Conservation (phyloP, 2,329 filamentous ascomycete genomes). For the Byssoonygena ceratinophila region DNA sequence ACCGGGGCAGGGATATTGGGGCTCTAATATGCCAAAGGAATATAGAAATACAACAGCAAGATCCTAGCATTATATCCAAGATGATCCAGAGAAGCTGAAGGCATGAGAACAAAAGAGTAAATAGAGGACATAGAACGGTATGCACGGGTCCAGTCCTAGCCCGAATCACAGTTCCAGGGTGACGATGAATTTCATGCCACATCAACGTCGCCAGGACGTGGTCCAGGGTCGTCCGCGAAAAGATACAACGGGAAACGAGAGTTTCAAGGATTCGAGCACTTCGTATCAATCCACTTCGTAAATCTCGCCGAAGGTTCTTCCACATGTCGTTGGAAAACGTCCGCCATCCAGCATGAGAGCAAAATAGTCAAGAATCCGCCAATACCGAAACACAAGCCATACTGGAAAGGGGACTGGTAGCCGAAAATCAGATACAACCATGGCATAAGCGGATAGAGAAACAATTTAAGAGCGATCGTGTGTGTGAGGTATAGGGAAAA, state of each 20-base stretch:
- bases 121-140: background rate
- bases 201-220: background rate
- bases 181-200: background rate
- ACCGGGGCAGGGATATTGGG: too few species aligned
- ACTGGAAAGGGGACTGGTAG: constrained; percentile 32
- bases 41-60: background rate
- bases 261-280: constrained; percentile 9
- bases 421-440: constrained; percentile 33
- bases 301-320: constrained; percentile 45
- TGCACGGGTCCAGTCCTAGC: background rate
- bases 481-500: constrained; percentile 42
- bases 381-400: constrained; percentile 32
- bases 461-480: constrained; percentile 28
- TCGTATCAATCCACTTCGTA: constrained; percentile 39
- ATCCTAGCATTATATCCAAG: background rate
- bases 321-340: constrained; percentile 50
- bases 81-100: background rate
- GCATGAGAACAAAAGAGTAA: background rate
- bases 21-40: too few species aligned
- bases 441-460: constrained; percentile 38
- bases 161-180: background rate
- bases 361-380: constrained; percentile 33
- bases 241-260: background rate
- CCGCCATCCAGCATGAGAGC: constrained; percentile 45
- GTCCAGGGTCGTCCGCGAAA: background rate